Evolutionary conservation across 2,329 filamentous ascomycete genomes (phyloP), one percentile per base, ranked within the genome.

Genomic region (Calonectria hawksworthii): DNA sequence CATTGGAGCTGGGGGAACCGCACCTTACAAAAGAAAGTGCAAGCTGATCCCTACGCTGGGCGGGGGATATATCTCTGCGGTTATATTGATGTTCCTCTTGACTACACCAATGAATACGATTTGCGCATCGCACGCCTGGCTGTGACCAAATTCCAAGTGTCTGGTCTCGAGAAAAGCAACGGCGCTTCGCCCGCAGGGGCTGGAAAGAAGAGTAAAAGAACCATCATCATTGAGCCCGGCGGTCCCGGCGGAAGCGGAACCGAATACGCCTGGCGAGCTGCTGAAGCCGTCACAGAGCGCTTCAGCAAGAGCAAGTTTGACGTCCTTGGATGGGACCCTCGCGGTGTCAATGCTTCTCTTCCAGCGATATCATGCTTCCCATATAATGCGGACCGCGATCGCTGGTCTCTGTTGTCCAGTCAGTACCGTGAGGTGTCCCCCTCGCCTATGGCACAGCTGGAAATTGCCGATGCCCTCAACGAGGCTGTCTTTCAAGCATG

Each of bases 321-420:
- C 73, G 86, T 90, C 8, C 79, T 91, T 18, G 88, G 88, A n/a
- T 90, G 88, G 86, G 89, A 91, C 67, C 89, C 89, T n/a, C 86
- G 89, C 4, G 89, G 89, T 2, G 87, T 90, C 68, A 90, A 90
- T 76, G 79, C 83, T 1, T 87, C 88, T 1, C 85, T 85, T 9
- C 89, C 89, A 0, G 79, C 85, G 5, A 78, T 88, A 2, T 80
- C 87, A 2, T 90, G 89, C 81, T 90, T 86, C 66, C 86, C 88
- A 6, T 82, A 86, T 68, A 82, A 88, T 54, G 86, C 85, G 11
- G 83, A 87, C 76, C 84, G 88, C 2, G 87, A 89, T 73, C 86
- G 84, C 68, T 90, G 88, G 88, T 82, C 82, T 16, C 80, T 88
- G 51, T 72, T 86, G n/a, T 80, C 82, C 16, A 79, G 77, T 2